These are phyloP conservation scores for Solanum stenotomum DNA, from an alignment of 257 asterid genomes.

Conservation along the genomic window DNA sequence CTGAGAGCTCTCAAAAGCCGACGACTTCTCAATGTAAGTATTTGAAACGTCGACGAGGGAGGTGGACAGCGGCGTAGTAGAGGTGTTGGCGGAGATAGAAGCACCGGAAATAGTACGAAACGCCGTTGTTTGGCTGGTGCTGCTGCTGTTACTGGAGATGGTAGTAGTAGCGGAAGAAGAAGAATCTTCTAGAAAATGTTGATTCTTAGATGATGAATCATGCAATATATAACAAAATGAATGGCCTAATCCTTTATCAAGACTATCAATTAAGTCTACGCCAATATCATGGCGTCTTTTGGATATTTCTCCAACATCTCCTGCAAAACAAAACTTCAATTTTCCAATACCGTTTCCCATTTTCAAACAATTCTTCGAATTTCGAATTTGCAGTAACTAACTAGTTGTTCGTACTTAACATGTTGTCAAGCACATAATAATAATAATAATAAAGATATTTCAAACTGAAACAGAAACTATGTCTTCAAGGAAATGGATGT, in stretches of 20 bases:
- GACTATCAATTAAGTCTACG: conserved; percentile 27
- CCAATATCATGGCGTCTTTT: conserved; percentile 55
- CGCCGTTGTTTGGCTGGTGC: neutral
- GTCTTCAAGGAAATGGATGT: neutral
- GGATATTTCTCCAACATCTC: conserved; percentile 74
- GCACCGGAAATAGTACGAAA: conserved; percentile 40
- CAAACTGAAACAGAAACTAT: neutral
- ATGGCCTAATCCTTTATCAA: conserved; percentile 82
- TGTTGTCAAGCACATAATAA: neutral
- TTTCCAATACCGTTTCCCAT: conserved; percentile 77
- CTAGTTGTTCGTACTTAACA: neutral
- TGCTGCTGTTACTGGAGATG: conserved; percentile 26
- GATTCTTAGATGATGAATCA: conserved; percentile 36
- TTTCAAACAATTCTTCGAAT: neutral
- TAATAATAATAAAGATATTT: neutral
- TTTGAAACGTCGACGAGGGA: conserved; percentile 22
- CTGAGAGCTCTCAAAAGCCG: conserved; percentile 83
- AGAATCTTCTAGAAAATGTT: conserved; percentile 27
- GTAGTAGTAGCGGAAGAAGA: conserved; percentile 24
- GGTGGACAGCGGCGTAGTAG: conserved; percentile 69
- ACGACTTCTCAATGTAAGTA: conserved; percentile 45
- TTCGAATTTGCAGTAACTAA: neutral
- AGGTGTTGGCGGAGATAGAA: conserved; percentile 82
- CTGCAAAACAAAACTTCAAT: conserved; percentile 58
- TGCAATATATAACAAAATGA: conserved; percentile 82